Evolutionary conservation across 768 basidiomycete genomes (phyloP), one percentile per base, ranked within the genome.

Genomic region (Auriscalpium orientale): DNA sequence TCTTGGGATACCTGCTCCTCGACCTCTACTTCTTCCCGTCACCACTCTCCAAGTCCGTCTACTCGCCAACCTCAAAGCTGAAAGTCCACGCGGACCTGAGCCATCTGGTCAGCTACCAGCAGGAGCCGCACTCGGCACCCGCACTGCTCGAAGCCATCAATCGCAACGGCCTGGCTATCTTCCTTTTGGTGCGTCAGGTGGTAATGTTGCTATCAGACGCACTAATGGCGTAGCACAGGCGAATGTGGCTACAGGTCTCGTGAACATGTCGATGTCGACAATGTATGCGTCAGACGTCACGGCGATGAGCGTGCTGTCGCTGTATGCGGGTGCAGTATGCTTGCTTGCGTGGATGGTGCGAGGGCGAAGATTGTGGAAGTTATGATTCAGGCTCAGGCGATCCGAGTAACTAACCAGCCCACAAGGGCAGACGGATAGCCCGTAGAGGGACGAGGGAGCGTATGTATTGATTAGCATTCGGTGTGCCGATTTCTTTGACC

Each of bases 181-280:
- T 99, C 69, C 78, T 99, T 1, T 58, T 89, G 21, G 95, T 93
- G 61, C 59, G 89, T 44, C 15, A 58, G 36, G 28, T 60, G 28
- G 50, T 49, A 35, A 6, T 22, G 10, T 10, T 38, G 28, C 57
- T 16, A n/a, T 11, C 18, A 33, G 9, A 34, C 21, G 5, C 28
- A n/a, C 15, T 6, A 18, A 28, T 28, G 28, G 28, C 28, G 28
- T 28, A 4, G 28, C 7, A 28, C 59, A 95, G 93, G 91, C 94
- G 0, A 98, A 98, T 67, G 71, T 95, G 1, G 68, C 80, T 35
- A 99, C 95, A 0, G 95, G 95, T 0, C 60, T 90, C 12, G 74
- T 95, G 59, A 99, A 98, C 66, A 62, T 98, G 37, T 75, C 80
- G 1, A 76, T 95, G 57, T 70, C 72, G 60, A 98, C 93, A 9